Conservation (phyloP, 495 filamentous ascomycete species). For the Corynascus novoguineensis region DNA sequence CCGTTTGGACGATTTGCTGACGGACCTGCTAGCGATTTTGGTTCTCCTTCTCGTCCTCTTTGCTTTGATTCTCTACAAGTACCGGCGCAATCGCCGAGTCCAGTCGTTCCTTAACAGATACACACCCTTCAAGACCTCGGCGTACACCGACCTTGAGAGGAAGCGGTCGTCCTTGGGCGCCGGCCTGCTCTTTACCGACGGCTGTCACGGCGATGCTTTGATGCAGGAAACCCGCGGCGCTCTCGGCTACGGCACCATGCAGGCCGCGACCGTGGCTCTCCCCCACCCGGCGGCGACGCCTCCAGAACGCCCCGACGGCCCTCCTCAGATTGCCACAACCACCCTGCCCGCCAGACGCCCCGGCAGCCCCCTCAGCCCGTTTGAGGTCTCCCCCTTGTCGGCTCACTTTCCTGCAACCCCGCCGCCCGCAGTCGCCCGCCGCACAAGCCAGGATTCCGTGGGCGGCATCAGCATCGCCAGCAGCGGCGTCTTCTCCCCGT, state of each 20-base stretch:
- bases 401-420: conserved; percentile 16
- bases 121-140: conserved; percentile 24
- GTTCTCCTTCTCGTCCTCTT: conserved; percentile 25
- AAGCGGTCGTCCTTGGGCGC: conserved; percentile 29
- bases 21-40: conserved; percentile 19
- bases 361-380: conserved; percentile 7
- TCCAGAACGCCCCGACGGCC: conserved; percentile 3
- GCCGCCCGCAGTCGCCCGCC: conserved; percentile 11
- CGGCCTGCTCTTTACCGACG: conserved; percentile 24
- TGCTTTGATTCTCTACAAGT: conserved; percentile 25
- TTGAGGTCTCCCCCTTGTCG: conserved; percentile 20
- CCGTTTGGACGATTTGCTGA: neutral
- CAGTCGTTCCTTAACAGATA: conserved; percentile 24
- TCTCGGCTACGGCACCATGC: conserved; percentile 18
- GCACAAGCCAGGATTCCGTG: conserved; percentile 20
- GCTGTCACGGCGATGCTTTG: conserved; percentile 15
- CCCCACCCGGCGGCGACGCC: neutral
- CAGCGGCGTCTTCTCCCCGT: conserved; percentile 25
- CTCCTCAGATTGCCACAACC: conserved; percentile 4
- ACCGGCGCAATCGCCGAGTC: conserved; percentile 22
- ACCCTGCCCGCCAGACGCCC: neutral
- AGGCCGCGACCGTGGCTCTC: conserved; percentile 12
- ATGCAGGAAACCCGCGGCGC: conserved; percentile 18
- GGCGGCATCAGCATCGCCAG: conserved; percentile 24
- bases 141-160: conserved; percentile 22